phyloP scores from a whole-genome alignment of 495 filamentous ascomycete species.

The Letharia columbiana region DNA sequence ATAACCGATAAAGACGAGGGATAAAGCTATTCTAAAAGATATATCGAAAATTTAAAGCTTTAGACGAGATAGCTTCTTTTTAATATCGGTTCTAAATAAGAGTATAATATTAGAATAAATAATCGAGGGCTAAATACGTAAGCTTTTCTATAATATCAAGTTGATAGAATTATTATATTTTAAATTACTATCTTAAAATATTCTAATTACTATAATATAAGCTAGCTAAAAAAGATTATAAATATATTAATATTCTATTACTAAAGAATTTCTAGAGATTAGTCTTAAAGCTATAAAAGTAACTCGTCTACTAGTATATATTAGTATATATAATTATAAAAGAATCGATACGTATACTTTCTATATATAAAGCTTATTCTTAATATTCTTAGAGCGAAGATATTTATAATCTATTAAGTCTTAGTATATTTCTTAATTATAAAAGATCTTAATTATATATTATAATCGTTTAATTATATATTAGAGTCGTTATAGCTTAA shows the following conservation, averaged over 20 bases:
- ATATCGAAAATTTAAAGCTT: not conserved
- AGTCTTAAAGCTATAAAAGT: not conserved
- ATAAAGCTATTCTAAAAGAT: slow-evolving; percentile 4
- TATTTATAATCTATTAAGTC: slow-evolving; percentile 29
- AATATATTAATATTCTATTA: not conserved
- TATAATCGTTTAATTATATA: not conserved
- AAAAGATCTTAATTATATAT: not conserved
- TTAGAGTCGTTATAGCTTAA: not conserved
- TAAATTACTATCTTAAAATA: no score
- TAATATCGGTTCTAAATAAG: not conserved
- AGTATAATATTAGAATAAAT: not conserved
- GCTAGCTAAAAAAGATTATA: slow-evolving; percentile 22
- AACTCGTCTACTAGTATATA: not conserved
- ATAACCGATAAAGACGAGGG: not conserved
- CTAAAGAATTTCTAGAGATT: not conserved
- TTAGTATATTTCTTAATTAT: slow-evolving; percentile 17
- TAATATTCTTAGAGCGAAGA: slow-evolving; percentile 22
- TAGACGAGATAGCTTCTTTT: not conserved
- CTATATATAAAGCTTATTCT: slow-evolving; percentile 24
- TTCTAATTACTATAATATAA: slow-evolving; percentile 19
- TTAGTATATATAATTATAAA: not conserved
- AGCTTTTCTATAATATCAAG: slow-evolving; percentile 22
- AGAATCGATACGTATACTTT: slow-evolving; percentile 22
- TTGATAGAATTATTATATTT: slow-evolving; percentile 27
- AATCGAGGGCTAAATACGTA: slow-evolving; percentile 22